A percentile compares a stretch with the other conserved stretches of the same genome.
Evolutionary conservation across 345 rosid genomes (phyloP).

Genomic region (Arabidopsis arenosa): DNA sequence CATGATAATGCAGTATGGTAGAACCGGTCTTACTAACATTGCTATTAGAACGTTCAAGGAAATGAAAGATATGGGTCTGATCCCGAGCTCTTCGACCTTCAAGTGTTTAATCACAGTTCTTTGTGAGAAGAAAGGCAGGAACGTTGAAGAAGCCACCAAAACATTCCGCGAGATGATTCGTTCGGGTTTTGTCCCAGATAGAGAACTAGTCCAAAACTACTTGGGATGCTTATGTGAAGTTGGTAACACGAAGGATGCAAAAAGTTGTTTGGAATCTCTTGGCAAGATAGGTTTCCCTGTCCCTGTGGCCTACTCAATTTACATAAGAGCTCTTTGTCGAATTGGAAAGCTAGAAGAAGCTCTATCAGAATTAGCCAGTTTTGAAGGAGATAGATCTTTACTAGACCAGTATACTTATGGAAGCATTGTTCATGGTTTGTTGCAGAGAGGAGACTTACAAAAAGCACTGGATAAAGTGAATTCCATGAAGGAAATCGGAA

Average conservation of each 20-base stretch:
- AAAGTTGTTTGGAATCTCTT: constrained; percentile 54
- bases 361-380: constrained; percentile 47
- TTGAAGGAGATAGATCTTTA: constrained; percentile 48
- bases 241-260: constrained; percentile 56
- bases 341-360: constrained; percentile 75
- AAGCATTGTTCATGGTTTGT: constrained; percentile 69
- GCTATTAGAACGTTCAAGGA: constrained; percentile 67
- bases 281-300: constrained; percentile 60
- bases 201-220: constrained; percentile 63
- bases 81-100: constrained; percentile 63
- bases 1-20: constrained; percentile 88
- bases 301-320: constrained; percentile 60
- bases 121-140: constrained; percentile 74
- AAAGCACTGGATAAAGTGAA: constrained; percentile 70
- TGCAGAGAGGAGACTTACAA: constrained; percentile 60
- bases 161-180: constrained; percentile 71
- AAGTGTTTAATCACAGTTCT: constrained; percentile 73
- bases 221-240: constrained; percentile 72
- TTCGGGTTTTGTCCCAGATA: constrained; percentile 61
- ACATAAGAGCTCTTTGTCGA: constrained; percentile 78
- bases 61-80: constrained; percentile 63
- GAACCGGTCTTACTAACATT: constrained; percentile 77
- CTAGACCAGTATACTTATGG: constrained; percentile 61
- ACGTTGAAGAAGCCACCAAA: constrained; percentile 63
- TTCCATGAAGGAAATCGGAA: constrained; percentile 63